Percentiles rank a stretch among this genome's conserved stretches.
Conservation (phyloP, 2,329 filamentous ascomycete species). For the Beauveria caledonica region DNA sequence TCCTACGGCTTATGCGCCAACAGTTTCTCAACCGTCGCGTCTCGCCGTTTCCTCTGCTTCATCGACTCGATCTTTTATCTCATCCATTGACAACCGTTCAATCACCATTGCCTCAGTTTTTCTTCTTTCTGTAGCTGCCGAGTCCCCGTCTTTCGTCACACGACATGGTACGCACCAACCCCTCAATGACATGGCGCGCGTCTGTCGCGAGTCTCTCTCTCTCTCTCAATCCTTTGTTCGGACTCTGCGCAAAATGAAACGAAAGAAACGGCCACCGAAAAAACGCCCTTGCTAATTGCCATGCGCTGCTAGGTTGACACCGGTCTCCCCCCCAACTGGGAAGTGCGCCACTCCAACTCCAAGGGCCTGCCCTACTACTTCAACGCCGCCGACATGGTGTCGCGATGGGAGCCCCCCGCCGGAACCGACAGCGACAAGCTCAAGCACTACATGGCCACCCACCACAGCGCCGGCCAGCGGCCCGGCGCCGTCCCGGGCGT, state of each 20-base stretch:
- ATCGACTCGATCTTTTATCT: neutral
- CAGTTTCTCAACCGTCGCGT: neutral
- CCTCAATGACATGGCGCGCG: neutral
- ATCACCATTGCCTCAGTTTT: no score
- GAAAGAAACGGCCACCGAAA: neutral
- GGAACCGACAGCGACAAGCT: slow-evolving; percentile 87
- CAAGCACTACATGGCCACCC: slow-evolving; percentile 84
- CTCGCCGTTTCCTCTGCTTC: neutral
- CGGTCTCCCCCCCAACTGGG: slow-evolving; percentile 81
- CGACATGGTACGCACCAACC: neutral
- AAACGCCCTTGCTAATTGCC: neutral
- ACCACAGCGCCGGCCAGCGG: slow-evolving; percentile 58
- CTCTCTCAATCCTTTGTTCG: no score
- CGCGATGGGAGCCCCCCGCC: slow-evolving; percentile 86
- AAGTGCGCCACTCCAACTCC: slow-evolving; percentile 95
- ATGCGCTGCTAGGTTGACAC: slow-evolving; percentile 50
- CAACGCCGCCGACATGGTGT: slow-evolving; percentile 77
- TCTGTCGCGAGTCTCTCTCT: no score
- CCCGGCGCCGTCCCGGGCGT: slow-evolving; percentile 31
- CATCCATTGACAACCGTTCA: neutral
- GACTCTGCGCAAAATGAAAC: no score
- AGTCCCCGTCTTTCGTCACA: neutral
- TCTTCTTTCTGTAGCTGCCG: no score
- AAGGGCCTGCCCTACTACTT: slow-evolving; percentile 99
- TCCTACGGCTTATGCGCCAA: neutral